Conservation (phyloP, 352 stramenopile genomes). For the Porosira glacialis region DNA sequence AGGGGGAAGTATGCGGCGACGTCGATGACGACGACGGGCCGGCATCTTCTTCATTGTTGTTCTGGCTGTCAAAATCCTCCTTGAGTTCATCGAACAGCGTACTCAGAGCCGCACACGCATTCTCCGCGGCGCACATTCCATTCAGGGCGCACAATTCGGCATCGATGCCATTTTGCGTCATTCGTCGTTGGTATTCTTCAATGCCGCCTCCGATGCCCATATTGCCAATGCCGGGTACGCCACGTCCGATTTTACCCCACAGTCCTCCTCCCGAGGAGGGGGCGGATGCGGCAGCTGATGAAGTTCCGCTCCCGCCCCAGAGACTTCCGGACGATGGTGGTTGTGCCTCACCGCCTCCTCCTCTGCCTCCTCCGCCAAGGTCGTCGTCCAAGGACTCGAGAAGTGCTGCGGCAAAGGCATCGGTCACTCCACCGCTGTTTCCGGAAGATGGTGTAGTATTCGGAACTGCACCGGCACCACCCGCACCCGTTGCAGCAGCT, state of each 20-base stretch:
- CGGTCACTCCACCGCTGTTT: constrained; percentile 2
- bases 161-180: constrained; percentile 56
- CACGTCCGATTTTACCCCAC: constrained; percentile 23
- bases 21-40: too few relatives aligned
- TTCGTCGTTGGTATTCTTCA: constrained; percentile 18
- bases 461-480: neutral
- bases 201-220: too few relatives aligned
- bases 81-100: constrained; percentile 60
- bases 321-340: too few relatives aligned
- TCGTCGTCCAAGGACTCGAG: constrained; percentile 66
- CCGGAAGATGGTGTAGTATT: constrained; percentile 1
- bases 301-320: constrained; percentile 2
- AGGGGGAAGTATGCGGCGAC: too few relatives aligned
- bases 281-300: constrained; percentile 18
- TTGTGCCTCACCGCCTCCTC: too few relatives aligned
- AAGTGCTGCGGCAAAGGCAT: constrained; percentile 55
- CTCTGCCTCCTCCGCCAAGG: constrained; percentile 13
- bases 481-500: constrained; percentile 1
- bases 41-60: too few relatives aligned
- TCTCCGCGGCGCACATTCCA: constrained; percentile 61
- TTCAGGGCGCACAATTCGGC: constrained; percentile 67
- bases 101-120: constrained; percentile 57
- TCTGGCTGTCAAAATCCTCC: too few relatives aligned
- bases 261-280: constrained; percentile 53
- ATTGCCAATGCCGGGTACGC: too few relatives aligned